phyloP scores from a whole-genome alignment of 2,329 filamentous ascomycete genomes.

The Fusarium sp. region DNA sequence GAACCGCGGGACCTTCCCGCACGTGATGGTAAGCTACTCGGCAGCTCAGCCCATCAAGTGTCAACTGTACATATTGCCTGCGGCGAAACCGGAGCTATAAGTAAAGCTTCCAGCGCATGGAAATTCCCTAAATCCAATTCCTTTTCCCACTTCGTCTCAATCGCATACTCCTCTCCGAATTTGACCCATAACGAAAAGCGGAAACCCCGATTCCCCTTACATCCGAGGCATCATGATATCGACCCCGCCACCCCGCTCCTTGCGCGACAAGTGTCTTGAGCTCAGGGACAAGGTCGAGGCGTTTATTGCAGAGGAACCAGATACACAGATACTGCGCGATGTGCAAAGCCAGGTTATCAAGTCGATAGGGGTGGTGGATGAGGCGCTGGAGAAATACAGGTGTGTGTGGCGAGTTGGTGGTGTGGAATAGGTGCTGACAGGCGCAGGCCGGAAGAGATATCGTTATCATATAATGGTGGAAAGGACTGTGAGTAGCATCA shows the following conservation, averaged over 20 bases:
- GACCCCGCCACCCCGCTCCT: slow-evolving; percentile 44
- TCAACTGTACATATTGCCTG: slow-evolving; percentile 20
- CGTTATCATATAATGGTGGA: slow-evolving; percentile 95
- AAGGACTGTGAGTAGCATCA: slow-evolving; percentile 75
- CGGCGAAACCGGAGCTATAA: slow-evolving; percentile 40
- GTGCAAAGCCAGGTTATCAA: slow-evolving; percentile 81
- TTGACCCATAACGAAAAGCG: not conserved
- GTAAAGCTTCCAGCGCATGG: slow-evolving; percentile 15
- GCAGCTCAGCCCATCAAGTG: not conserved
- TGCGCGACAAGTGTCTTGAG: slow-evolving; percentile 62
- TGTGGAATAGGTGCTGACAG: slow-evolving; percentile 25
- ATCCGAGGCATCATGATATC: slow-evolving; percentile 37
- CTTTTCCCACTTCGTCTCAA: not conserved
- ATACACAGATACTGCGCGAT: slow-evolving; percentile 67
- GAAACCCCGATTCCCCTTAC: not conserved
- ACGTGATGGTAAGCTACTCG: not conserved
- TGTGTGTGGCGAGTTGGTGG: slow-evolving; percentile 53
- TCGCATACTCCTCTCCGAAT: not conserved
- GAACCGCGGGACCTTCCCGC: not conserved
- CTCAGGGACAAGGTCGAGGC: slow-evolving; percentile 71
- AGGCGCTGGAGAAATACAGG: slow-evolving; percentile 82
- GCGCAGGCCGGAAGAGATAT: slow-evolving; percentile 79
- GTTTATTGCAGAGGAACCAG: slow-evolving; percentile 73
- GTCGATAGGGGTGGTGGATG: slow-evolving; percentile 79
- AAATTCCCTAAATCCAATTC: slow-evolving; percentile 10